Conservation (phyloP, 2,329 filamentous ascomycete species). For the Hypocrella siamensis region DNA sequence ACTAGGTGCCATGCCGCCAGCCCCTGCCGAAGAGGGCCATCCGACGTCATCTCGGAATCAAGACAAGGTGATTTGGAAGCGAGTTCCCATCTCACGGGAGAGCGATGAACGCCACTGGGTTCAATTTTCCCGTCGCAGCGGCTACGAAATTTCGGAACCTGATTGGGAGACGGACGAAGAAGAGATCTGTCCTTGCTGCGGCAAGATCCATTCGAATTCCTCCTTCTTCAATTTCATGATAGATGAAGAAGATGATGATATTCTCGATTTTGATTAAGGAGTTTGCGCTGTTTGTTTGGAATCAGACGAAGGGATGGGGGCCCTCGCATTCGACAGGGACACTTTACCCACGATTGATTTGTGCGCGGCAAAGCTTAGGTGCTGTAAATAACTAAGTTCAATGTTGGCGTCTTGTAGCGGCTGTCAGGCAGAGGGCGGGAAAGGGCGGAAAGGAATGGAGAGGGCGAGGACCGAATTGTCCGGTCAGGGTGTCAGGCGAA, state of each 20-base stretch:
- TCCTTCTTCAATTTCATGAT: slow-evolving; percentile 17
- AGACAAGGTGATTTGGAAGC: slow-evolving; percentile 34
- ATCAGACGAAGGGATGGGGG: too few relatives aligned
- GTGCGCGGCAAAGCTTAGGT: too few relatives aligned
- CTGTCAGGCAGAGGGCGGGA: too few relatives aligned
- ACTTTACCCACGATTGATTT: too few relatives aligned
- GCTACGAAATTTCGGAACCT: slow-evolving; percentile 18
- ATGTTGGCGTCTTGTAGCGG: too few relatives aligned
- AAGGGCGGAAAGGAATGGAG: too few relatives aligned
- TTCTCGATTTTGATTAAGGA: slow-evolving; percentile 2
- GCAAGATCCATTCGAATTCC: slow-evolving; percentile 19
- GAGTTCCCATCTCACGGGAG: slow-evolving; percentile 26
- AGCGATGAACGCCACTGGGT: slow-evolving; percentile 27
- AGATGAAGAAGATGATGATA: slow-evolving; percentile 4
- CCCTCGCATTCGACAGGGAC: too few relatives aligned
- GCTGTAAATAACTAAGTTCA: too few relatives aligned
- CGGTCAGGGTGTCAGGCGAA: too few relatives aligned
- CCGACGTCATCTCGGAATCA: slow-evolving; percentile 25
- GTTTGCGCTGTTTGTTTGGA: too few relatives aligned
- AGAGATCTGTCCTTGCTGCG: slow-evolving; percentile 23
- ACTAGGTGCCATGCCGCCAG: slow-evolving; percentile 19
- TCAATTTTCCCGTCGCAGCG: slow-evolving; percentile 26
- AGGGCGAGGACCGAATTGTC: too few relatives aligned
- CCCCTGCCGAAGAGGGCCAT: slow-evolving; percentile 25
- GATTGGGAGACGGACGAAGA: slow-evolving; percentile 20